A percentile compares a stretch with the other conserved stretches of the same genome.
These are phyloP conservation scores for Aspergillus bombycis DNA, from an alignment of 2,329 filamentous ascomycete genomes.

Conservation along the genomic window DNA sequence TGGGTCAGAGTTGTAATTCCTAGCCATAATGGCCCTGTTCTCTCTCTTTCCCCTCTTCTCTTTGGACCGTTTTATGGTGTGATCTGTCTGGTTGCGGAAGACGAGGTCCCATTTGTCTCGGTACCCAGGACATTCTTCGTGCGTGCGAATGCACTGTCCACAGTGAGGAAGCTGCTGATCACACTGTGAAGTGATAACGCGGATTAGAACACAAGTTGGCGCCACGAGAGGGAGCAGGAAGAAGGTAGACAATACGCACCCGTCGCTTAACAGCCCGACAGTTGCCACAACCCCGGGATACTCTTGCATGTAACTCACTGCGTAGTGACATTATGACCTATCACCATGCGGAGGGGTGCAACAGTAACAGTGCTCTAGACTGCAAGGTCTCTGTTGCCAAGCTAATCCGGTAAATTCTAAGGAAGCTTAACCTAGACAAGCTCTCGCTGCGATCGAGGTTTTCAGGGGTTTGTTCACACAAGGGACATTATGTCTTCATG, in stretches of 20 bases:
- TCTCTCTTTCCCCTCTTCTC: slow-evolving; percentile 8
- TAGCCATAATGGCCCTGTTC: neutral
- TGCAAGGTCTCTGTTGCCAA: neutral
- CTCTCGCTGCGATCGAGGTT: neutral
- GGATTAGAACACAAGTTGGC: neutral
- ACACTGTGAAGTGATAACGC: slow-evolving; percentile 20
- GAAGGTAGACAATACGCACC: slow-evolving; percentile 13
- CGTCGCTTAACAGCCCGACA: slow-evolving; percentile 27
- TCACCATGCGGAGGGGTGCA: neutral
- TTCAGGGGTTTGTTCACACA: neutral
- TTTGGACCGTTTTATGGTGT: slow-evolving; percentile 25
- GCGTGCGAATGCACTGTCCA: slow-evolving; percentile 30
- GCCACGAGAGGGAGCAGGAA: neutral
- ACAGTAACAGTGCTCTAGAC: neutral
- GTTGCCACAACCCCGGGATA: slow-evolving; percentile 25
- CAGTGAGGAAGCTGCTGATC: slow-evolving; percentile 26
- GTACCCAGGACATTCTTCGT: slow-evolving; percentile 32
- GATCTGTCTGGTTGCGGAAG: slow-evolving; percentile 33
- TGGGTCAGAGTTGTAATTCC: neutral
- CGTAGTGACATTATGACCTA: slow-evolving; percentile 2
- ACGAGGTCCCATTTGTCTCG: slow-evolving; percentile 37
- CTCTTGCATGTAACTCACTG: slow-evolving; percentile 11
- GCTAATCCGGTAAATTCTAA: neutral
- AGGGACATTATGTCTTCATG: neutral
- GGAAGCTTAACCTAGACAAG: neutral